Evolutionary conservation across 257 asterid genomes (phyloP).

Genomic region (Verbena officinalis): DNA sequence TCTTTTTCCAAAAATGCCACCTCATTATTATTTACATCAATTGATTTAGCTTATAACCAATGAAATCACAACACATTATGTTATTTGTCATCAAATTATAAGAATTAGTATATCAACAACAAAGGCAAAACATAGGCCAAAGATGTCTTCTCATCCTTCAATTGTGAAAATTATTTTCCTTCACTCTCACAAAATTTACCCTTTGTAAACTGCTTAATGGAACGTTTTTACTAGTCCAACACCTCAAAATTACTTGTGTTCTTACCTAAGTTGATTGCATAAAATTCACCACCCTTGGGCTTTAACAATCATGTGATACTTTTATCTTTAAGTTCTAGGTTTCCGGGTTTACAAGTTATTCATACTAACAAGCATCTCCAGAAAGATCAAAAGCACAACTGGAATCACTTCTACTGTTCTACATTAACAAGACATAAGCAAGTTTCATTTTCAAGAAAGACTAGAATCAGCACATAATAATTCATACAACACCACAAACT

Average conservation of each 20-base stretch:
- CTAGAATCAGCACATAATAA: background rate
- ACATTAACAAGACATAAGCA: background rate
- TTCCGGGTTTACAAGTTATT: background rate
- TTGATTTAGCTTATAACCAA: slow-evolving; percentile 2
- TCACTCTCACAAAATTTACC: background rate
- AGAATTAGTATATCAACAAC: background rate
- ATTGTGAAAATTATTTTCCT: background rate
- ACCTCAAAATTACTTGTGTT: background rate
- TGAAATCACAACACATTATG: background rate
- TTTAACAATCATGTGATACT: background rate
- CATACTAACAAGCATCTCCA: background rate
- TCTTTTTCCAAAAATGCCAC: background rate
- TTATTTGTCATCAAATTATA: background rate
- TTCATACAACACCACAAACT: background rate
- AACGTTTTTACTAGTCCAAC: too few species aligned
- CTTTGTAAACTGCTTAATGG: too few species aligned
- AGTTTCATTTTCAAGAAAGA: background rate
- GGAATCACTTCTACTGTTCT: background rate
- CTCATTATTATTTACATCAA: slow-evolving; percentile 2
- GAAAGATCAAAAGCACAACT: background rate
- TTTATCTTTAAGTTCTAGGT: background rate
- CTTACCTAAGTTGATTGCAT: background rate
- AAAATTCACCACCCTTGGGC: too few species aligned
- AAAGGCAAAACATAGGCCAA: background rate
- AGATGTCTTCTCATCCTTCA: slow-evolving; percentile 5